A percentile compares a stretch with the other conserved stretches of the same genome.
Conservation (phyloP, 163 green algal species). For the Scenedesmus sp. region DNA sequence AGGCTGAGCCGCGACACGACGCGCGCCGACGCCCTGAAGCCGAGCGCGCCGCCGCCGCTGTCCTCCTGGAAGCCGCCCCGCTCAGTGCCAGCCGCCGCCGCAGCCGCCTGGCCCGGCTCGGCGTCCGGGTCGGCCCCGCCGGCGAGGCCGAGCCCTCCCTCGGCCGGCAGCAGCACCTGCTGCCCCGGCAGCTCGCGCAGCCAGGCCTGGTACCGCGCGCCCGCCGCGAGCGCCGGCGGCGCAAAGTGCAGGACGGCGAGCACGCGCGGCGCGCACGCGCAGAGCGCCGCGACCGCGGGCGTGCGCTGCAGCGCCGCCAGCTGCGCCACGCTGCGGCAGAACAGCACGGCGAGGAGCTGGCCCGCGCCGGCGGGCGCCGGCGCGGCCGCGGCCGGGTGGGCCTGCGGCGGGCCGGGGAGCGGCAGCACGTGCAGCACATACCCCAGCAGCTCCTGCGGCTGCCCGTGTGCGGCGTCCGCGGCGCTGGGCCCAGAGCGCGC, state of each 20-base stretch:
- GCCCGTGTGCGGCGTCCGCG: no score
- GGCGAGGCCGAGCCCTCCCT: background rate
- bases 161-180: constrained; percentile 28
- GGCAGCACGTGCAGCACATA: background rate
- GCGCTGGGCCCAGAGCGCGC: no score
- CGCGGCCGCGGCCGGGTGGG: constrained; percentile 1
- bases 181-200: constrained; percentile 38
- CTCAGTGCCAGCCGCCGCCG: background rate
- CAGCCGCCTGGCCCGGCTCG: background rate
- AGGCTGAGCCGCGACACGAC: constrained; percentile 57
- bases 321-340: background rate
- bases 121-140: no score
- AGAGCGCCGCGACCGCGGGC: background rate
- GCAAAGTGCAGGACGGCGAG: constrained; percentile 36
- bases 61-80: no score
- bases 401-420: background rate
- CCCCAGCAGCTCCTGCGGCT: background rate
- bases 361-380: background rate
- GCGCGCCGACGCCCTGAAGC: constrained; percentile 51
- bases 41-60: constrained; percentile 30
- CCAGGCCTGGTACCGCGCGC: constrained; percentile 21
- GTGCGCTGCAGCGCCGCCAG: background rate
- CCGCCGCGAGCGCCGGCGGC: constrained; percentile 6
- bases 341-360: background rate
- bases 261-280: constrained; percentile 11